Conservation (phyloP, 192 early-diverging fungal species). For the Chytriomyces sp. region DNA sequence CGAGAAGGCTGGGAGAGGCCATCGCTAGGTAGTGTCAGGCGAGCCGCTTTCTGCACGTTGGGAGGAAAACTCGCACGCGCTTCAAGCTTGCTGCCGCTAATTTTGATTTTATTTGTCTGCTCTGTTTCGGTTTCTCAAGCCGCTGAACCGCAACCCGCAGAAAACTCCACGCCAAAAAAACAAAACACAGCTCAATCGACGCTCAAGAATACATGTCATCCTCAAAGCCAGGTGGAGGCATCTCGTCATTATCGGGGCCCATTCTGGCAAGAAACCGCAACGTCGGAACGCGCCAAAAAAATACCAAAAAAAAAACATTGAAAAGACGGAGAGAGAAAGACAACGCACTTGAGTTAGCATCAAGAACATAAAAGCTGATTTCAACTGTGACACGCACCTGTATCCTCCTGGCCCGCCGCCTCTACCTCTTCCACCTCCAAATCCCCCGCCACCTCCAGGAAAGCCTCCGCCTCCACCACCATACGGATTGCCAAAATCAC, state of each 20-base stretch:
- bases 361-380: no score
- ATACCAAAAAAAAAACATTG: neutral
- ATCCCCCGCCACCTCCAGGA: slow-evolving; percentile 5
- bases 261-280: slow-evolving; percentile 48
- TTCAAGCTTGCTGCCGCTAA: neutral
- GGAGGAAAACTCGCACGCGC: no score
- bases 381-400: slow-evolving; percentile 16
- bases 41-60: no score
- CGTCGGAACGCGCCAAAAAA: slow-evolving; percentile 14
- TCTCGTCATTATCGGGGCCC: slow-evolving; percentile 78
- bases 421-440: slow-evolving; percentile 23
- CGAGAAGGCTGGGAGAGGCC: no score
- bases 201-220: slow-evolving; percentile 48
- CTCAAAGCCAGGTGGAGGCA: slow-evolving; percentile 65
- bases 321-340: no score
- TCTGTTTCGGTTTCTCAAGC: neutral
- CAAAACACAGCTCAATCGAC: neutral
- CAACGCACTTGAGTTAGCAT: no score
- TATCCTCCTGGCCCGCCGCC: slow-evolving; percentile 47
- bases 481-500: slow-evolving; percentile 50
- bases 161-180: neutral
- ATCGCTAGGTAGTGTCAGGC: no score
- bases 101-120: neutral
- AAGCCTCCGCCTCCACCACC: slow-evolving; percentile 40
- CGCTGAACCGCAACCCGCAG: neutral